A percentile compares a stretch with the other conserved stretches of the same genome.
phyloP scores from a whole-genome alignment of 2,329 filamentous ascomycete species.

The Ramichloridium luteum region DNA sequence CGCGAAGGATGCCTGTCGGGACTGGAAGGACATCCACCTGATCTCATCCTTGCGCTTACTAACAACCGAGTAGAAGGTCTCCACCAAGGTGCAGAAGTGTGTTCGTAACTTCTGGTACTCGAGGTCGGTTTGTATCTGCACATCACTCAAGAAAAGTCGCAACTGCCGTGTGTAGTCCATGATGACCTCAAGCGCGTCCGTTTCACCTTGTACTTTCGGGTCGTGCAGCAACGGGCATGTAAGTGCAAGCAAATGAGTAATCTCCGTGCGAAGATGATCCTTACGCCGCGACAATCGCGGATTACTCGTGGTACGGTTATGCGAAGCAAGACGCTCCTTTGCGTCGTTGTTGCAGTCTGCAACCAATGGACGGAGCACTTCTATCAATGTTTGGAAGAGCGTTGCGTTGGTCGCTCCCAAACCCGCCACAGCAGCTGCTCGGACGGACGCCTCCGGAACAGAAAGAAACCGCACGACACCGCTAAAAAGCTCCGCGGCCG shows the following conservation, averaged over 20 bases:
- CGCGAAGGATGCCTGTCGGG: constrained; percentile 85
- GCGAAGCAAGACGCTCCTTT: constrained; percentile 59
- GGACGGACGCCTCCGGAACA: constrained; percentile 64
- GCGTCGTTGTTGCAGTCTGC: constrained; percentile 80
- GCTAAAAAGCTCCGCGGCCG: constrained; percentile 78
- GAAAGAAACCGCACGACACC: constrained; percentile 81
- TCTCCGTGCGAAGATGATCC: constrained; percentile 79
- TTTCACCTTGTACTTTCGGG: constrained; percentile 62
- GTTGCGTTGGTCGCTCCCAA: constrained; percentile 92
- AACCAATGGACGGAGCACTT: constrained; percentile 79
- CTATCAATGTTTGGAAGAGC: constrained; percentile 79
- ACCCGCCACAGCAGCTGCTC: constrained; percentile 80
- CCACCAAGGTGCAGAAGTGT: constrained; percentile 88
- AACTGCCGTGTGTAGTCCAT: constrained; percentile 84
- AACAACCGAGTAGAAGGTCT: constrained; percentile 84
- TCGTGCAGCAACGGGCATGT: constrained; percentile 80
- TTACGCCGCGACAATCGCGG: constrained; percentile 71
- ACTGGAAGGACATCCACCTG: constrained; percentile 95
- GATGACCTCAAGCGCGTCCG: constrained; percentile 76
- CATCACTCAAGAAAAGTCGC: constrained; percentile 87
- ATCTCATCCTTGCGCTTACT: constrained; percentile 74
- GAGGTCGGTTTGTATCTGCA: constrained; percentile 88
- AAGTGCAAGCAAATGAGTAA: constrained; percentile 90
- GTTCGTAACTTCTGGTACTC: constrained; percentile 83
- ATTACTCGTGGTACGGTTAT: constrained; percentile 74